Base-by-base conservation (phyloP, 768 basidiomycete species). In the Naganishia friedmannii region DNA sequence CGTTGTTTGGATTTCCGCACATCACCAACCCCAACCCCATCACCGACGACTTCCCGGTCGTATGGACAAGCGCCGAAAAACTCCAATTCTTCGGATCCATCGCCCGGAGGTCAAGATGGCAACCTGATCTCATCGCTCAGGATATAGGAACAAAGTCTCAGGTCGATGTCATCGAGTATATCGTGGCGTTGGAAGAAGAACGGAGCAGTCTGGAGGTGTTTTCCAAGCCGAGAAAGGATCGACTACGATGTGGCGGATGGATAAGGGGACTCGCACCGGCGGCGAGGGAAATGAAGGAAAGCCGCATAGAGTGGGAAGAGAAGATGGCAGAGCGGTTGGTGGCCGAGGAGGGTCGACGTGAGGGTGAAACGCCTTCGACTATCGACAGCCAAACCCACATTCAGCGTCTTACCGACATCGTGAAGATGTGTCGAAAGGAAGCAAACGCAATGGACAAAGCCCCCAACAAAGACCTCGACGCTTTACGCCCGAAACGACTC, bases 121-220 rank as follows among this genome's bases (percentile, higher is more conserved):
- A 90, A 26, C 89, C 90, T 0, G 92, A 93, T 78, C 84, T 92
- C 56, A 88, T 93, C 60, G 87, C 90, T 0, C 83, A 82, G 6
- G 85, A 85, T 58, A 82, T 92, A 70, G 58, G 51, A 42, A 87
- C 88, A 26, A 91, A 89, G 81, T 86, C 83, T 17, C 83, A 85
- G 10, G 80, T 85, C 60, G 90, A 93, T 70, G 88, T 93, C 23
- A 86, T 86, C 70, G 79, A 84, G 31, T 92, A 91, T 75, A 79
- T 93, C 71, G 83, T 86, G 39, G 72, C 83, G 82, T 92, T 45
- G 84, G 85, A 26, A 73, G 78, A 0, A 84, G 82, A 23, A 74
- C 82, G 55, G 67, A 73, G 68, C 74, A 68, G 54, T 53, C 0
- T 70, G 31, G 8, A 66, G 39, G 19, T 46, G 67, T 0, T 58